Evolutionary conservation across 148 eudicot species (phyloP).

Genomic region (Agrostemma githago): DNA sequence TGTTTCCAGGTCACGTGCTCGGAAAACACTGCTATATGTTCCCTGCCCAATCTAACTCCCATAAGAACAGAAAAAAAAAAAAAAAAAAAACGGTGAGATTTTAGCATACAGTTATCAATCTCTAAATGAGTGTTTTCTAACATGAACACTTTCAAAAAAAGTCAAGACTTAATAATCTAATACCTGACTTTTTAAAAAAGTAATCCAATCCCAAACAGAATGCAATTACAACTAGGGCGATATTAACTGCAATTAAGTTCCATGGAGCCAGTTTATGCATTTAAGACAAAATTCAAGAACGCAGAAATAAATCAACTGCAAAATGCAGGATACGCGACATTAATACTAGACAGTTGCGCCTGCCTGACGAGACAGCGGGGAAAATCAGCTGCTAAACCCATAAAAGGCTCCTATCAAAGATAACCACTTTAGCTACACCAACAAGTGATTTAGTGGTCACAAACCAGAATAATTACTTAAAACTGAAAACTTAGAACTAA

Average conservation of each 20-base stretch:
- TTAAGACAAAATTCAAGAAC: background rate
- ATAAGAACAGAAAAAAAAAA: background rate
- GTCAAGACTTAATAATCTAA: background rate
- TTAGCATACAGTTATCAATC: background rate
- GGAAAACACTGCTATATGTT: constrained; percentile 82
- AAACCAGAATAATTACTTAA: background rate
- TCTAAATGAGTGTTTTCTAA: background rate
- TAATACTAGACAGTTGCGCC: background rate
- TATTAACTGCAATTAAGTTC: background rate
- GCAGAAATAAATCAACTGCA: background rate
- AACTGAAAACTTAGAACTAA: background rate
- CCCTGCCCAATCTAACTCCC: constrained; percentile 74
- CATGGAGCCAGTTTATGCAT: background rate
- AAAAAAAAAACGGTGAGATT: background rate
- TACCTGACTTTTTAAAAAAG: background rate
- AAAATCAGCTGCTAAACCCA: background rate
- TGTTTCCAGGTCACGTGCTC: constrained; percentile 62
- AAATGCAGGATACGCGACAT: background rate
- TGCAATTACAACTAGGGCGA: background rate
- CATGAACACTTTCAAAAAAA: background rate
- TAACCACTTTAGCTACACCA: background rate
- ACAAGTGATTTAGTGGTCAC: background rate
- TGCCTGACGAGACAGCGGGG: background rate
- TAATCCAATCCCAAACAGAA: background rate
- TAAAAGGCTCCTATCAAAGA: background rate